These are phyloP conservation scores for Micromonas pusilla DNA, from an alignment of 139 green algal genomes.

Conservation along the genomic window DNA sequence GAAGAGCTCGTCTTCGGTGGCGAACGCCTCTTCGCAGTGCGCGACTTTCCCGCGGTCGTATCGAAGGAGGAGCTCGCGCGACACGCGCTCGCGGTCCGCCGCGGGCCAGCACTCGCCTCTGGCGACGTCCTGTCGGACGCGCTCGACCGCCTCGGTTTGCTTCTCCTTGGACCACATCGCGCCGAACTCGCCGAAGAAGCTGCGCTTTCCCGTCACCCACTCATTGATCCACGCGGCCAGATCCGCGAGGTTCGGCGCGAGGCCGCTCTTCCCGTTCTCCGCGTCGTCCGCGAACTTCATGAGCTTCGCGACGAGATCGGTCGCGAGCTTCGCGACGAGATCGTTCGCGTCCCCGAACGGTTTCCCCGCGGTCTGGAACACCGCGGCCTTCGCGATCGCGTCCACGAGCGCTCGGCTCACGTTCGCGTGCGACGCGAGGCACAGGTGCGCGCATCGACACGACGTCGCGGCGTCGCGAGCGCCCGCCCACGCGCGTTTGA, in stretches of 20 bases:
- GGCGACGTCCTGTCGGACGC: not conserved
- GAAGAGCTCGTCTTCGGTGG: not conserved
- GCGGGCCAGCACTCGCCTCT: not conserved
- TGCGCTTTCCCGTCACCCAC: not conserved
- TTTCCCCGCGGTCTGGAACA: not conserved
- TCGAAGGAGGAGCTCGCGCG: not conserved
- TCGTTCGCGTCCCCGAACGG: not conserved
- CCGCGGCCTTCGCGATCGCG: not conserved
- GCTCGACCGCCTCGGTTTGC: not conserved
- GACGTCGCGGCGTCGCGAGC: not conserved
- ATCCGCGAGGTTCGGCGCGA: not conserved
- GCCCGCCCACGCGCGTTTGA: too few species aligned
- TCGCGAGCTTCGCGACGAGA: not conserved
- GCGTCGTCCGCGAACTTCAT: not conserved
- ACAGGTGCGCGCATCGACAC: not conserved
- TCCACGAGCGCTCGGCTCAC: not conserved
- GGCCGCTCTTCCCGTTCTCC: too few species aligned
- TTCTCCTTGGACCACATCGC: too few species aligned
- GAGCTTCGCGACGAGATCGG: not conserved
- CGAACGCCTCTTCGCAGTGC: not conserved
- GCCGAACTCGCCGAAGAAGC: not conserved
- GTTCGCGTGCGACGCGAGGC: too few species aligned
- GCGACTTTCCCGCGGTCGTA: not conserved
- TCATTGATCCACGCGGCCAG: not conserved
- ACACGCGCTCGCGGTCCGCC: not conserved